These are phyloP conservation scores for Brettanomyces bruxellensis DNA, from an alignment of 805 yeast species.

Conservation along the genomic window DNA sequence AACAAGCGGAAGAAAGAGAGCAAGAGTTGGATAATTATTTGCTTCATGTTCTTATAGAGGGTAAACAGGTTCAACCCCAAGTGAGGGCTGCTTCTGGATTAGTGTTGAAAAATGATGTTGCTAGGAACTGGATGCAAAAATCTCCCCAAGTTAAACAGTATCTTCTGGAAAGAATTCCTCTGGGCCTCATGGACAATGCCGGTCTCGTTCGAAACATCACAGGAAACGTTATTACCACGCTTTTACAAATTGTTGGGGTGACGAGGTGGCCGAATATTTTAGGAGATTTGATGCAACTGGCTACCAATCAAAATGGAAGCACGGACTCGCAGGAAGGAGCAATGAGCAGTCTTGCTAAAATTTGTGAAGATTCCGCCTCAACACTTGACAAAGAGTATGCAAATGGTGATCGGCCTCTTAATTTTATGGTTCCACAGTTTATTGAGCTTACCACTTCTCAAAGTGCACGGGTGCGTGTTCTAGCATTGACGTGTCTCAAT, in stretches of 20 bases:
- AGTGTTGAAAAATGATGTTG: slow-evolving; percentile 68
- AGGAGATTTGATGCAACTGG: slow-evolving; percentile 57
- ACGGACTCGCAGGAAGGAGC: slow-evolving; percentile 58
- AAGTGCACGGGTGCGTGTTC: slow-evolving; percentile 44
- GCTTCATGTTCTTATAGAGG: slow-evolving; percentile 54
- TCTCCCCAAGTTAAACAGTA: slow-evolving; percentile 24
- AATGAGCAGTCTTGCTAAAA: slow-evolving; percentile 70
- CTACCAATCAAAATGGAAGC: slow-evolving; percentile 36
- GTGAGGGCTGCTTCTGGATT: slow-evolving; percentile 86
- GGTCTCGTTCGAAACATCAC: slow-evolving; percentile 76
- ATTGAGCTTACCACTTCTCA: slow-evolving; percentile 39
- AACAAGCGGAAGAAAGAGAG: slow-evolving; percentile 51
- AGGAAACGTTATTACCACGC: slow-evolving; percentile 81
- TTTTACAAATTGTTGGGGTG: slow-evolving; percentile 61
- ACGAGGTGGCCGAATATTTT: slow-evolving; percentile 66
- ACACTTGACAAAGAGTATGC: slow-evolving; percentile 49
- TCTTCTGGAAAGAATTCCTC: slow-evolving; percentile 27
- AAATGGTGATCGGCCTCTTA: slow-evolving; percentile 58
- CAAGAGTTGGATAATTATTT: slow-evolving; percentile 80
- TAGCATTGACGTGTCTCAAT: slow-evolving; percentile 62
- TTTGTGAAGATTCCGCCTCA: slow-evolving; percentile 80
- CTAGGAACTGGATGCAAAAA: slow-evolving; percentile 27
- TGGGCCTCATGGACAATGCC: slow-evolving; percentile 44
- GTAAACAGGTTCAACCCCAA: slow-evolving; percentile 38
- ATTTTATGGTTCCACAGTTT: slow-evolving; percentile 57